Base-by-base conservation (phyloP, 768 basidiomycete genomes). In the Neoboletus subvelutipes region DNA sequence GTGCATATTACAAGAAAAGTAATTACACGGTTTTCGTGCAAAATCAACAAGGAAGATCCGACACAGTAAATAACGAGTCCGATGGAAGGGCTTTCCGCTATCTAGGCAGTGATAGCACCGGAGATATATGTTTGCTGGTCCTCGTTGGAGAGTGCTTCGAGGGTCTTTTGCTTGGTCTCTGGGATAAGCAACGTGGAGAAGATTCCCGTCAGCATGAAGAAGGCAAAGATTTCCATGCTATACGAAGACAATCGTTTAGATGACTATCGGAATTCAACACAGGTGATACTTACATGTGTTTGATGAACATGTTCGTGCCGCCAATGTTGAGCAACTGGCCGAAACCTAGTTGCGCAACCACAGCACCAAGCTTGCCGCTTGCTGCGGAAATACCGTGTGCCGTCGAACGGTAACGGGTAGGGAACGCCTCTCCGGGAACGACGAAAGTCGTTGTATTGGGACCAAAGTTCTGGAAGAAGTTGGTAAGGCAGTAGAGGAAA, bases 381-480 rank as follows among this genome's bases (percentile, higher is more conserved):
- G 90, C 92, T 2, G 92, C 92, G 13, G 86, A 86, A 64, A 94
- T 88, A 71, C 92, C 92, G 64, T 92, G 88, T 12, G 82, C 87
- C 6, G 90, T 92, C 7, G 89, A 90, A 59, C 92, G 85, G 71
- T 93, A 92, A 46, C 92, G 88, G 1, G 92, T 94, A 1, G 92
- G 92, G 83, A 92, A 94, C 26, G 77, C 81, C 69, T 94, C 92
- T 60, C 88, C 90, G 0, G 92, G 90, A 4, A 92, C 75, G 53
- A 92, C 56, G 71, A 94, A 93, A 0, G 90, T 92, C 1, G 89
- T 92, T 0, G 81, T 81, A 63, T 92, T 90, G 11, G 87, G 88
- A 2, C 89, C 91, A 59, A 92, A 93, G 74, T 93, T 93, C 76
- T 90, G 87, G 87, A 92, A 91, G 76, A 92, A 92, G 69, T 90